phyloP scores from a whole-genome alignment of 2,329 filamentous ascomycete genomes.

The Scedosporium dehoogii region DNA sequence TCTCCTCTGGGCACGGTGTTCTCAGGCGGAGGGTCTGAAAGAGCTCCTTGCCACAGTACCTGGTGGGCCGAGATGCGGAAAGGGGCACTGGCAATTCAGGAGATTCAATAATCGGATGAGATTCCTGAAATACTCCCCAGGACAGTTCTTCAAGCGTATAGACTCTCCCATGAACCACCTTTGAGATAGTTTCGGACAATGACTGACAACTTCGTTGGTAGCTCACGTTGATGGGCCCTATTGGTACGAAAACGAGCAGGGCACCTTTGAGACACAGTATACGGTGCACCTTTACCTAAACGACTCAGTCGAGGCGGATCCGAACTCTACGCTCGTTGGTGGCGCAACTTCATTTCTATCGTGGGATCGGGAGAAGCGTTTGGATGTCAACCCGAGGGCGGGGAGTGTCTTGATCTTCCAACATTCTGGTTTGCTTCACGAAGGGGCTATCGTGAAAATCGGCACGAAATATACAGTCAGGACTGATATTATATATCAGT shows the following conservation, averaged over 20 bases:
- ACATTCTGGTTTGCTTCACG: conserved; percentile 31
- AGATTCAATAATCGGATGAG: conserved; percentile 64
- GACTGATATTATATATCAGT: conserved; percentile 2
- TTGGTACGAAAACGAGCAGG: conserved; percentile 3
- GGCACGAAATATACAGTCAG: conserved; percentile 37
- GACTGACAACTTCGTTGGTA: conserved; percentile 16
- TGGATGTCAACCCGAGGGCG: conserved; percentile 45
- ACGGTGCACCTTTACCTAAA: conserved; percentile 18
- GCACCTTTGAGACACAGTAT: background rate
- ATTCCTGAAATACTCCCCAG: conserved; percentile 61
- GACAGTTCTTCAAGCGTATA: conserved; percentile 59
- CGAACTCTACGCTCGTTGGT: conserved; percentile 26
- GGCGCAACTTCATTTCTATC: conserved; percentile 48
- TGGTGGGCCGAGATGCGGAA: background rate
- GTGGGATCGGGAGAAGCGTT: conserved; percentile 24
- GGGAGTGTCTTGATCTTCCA: conserved; percentile 53
- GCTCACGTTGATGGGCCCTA: conserved; percentile 61
- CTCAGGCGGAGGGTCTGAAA: conserved; percentile 27
- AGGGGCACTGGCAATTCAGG: conserved; percentile 29
- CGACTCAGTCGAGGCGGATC: conserved; percentile 7
- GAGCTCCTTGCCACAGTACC: conserved; percentile 25
- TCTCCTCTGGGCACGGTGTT: conserved; percentile 52
- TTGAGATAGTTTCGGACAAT: background rate
- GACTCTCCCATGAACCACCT: too few relatives aligned
- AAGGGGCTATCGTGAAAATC: conserved; percentile 38